phyloP scores from a whole-genome alignment of 1,139 yeast species.

The Martiniozyma asiatica region DNA sequence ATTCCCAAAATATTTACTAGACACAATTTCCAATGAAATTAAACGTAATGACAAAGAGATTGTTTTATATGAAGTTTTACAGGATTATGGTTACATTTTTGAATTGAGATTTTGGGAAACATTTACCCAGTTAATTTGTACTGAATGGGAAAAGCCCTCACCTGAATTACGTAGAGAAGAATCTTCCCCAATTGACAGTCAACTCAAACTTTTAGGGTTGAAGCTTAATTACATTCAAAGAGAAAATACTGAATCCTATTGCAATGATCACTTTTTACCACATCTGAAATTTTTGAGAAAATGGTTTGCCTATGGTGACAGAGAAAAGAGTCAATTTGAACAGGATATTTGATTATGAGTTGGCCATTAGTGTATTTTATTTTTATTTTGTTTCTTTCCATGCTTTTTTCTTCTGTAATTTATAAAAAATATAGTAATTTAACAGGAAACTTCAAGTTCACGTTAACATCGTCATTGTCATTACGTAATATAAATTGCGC shows the following conservation, averaged over 20 bases:
- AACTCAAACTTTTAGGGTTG: slow-evolving; percentile 19
- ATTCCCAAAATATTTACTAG: slow-evolving; percentile 52
- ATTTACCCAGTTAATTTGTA: slow-evolving; percentile 24
- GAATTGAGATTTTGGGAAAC: slow-evolving; percentile 27
- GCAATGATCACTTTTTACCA: slow-evolving; percentile 20
- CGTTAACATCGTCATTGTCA: too few species aligned
- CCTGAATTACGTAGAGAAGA: slow-evolving; percentile 9
- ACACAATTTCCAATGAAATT: slow-evolving; percentile 35
- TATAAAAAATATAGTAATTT: too few species aligned
- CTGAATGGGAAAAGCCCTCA: slow-evolving; percentile 13
- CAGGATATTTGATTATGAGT: neutral
- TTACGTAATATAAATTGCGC: too few species aligned
- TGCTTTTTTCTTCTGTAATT: too few species aligned
- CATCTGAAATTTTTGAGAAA: slow-evolving; percentile 23
- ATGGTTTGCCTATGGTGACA: neutral
- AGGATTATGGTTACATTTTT: slow-evolving; percentile 21
- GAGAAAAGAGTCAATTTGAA: slow-evolving; percentile 5
- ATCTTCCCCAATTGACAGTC: slow-evolving; percentile 8
- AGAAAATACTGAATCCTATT: slow-evolving; percentile 16
- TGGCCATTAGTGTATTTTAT: too few species aligned
- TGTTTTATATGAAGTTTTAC: slow-evolving; percentile 21
- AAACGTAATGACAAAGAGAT: slow-evolving; percentile 19
- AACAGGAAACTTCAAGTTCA: too few species aligned
- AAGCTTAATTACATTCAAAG: slow-evolving; percentile 18
- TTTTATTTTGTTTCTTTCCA: too few species aligned